Evolutionary conservation across 441 rosid species (phyloP), one percentile per base, ranked within the genome.

Genomic region (Manihot esculenta): DNA sequence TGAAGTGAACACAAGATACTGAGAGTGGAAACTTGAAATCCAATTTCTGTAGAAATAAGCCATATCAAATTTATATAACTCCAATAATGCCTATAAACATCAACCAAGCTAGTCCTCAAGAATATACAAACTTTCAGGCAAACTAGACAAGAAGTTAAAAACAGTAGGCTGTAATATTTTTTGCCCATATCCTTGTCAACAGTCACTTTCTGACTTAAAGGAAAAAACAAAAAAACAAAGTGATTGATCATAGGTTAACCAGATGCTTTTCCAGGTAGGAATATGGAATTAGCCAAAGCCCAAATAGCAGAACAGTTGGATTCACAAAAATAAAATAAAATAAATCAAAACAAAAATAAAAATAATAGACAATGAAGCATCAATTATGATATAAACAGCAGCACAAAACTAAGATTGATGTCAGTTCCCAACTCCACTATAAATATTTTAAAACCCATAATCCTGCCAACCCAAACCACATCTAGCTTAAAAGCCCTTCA

Each of bases 21-120:
- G 98, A 79, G 57, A 95, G 77, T 21, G 98, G 99, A 73, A 93
- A 95, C 84, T 95, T 93, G 87, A 95, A 91, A 76, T 95, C 97
- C 86, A 89, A 59, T 86, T 89, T 95, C 99, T 95, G 91, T 18
- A 18, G 45, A 65, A 38, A 30, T 23, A 24, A 54, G 65, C 33
- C 17, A 66, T 53, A 48, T 66, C 44, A 68, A 27, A 53, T 57
- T 51, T 3, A 51, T 17, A 74, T 55, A 49, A 10, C n/a, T 14
- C 38, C 10, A 3, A 23, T 3, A 15, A 64, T 23, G 50, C 54
- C 57, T 68, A 45, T 1, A 27, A 59, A 33, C 9, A 61, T 53
- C 59, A 65, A 27, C 18, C 45, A 15, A 56, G 9, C 49, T 64
- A 30, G 17, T 38, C 4, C 50, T 41, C 45, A 35, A 33, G 24